phyloP scores from a whole-genome alignment of 140 eudicot species.

The Bidens hawaiensis region DNA sequence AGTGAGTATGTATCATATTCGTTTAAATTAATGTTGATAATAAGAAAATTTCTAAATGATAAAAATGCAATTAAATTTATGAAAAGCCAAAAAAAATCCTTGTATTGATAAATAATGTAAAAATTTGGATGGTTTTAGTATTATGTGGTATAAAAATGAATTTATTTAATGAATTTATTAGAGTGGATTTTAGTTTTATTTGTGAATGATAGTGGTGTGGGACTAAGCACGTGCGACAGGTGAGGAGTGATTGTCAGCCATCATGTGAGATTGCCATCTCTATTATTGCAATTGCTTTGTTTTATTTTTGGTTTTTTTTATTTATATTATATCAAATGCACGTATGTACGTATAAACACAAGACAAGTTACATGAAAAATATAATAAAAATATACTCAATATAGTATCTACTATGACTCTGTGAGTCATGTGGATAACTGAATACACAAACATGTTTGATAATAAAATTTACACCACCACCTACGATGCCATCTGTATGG shows the following conservation, averaged over 20 bases:
- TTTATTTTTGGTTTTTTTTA: not conserved
- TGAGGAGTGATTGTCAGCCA: constrained; percentile 47
- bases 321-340: constrained; percentile 2
- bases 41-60: not conserved
- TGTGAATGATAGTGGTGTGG: constrained; percentile 31
- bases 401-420: not conserved
- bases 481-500: not conserved
- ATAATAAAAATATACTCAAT: not conserved
- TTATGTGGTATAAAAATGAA: not conserved
- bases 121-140: not conserved
- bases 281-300: constrained; percentile 9
- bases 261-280: constrained; percentile 41
- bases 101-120: too few relatives aligned
- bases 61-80: not conserved
- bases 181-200: constrained; percentile 7
- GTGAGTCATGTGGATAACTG: too few relatives aligned
- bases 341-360: not conserved
- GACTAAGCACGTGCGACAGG: constrained; percentile 59
- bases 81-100: not conserved
- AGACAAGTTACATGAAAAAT: not conserved
- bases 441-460: not conserved
- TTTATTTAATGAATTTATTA: not conserved
- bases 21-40: not conserved
- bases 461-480: too few relatives aligned
- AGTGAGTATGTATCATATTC: not conserved